Percentiles rank a stretch among this genome's conserved stretches.
These are phyloP conservation scores for Forsythia suspensa DNA, from an alignment of 257 asterid species.

Conservation along the genomic window DNA sequence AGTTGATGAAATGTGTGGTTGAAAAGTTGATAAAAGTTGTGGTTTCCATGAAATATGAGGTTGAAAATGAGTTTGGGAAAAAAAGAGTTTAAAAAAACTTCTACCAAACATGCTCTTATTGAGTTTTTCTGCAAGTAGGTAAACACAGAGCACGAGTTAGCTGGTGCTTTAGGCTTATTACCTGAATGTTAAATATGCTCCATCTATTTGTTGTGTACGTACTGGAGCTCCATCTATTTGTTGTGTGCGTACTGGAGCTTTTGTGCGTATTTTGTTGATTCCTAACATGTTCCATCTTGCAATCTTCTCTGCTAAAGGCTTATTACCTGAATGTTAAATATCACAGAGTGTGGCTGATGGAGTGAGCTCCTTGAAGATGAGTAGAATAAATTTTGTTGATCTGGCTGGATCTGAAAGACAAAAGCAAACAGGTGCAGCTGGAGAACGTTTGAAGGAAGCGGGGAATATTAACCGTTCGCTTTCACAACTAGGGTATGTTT, in stretches of 20 bases:
- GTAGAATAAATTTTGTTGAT: constrained; percentile 95
- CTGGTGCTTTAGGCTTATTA: neutral
- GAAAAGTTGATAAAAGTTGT: too few relatives aligned
- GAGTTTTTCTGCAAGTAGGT: constrained; percentile 18
- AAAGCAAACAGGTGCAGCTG: constrained; percentile 98
- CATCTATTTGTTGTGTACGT: neutral
- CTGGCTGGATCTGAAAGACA: constrained; percentile 99
- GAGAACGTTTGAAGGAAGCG: constrained; percentile 98
- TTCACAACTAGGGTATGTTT: constrained; percentile 89
- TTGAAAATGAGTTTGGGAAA: too few relatives aligned
- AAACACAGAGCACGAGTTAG: constrained; percentile 4
- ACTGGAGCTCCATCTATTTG: constrained; percentile 2
- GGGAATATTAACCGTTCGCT: constrained; percentile 98
- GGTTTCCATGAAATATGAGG: too few relatives aligned
- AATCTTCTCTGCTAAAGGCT: constrained; percentile 18
- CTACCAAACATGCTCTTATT: neutral
- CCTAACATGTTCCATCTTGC: constrained; percentile 5
- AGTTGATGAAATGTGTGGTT: too few relatives aligned
- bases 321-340: constrained; percentile 21
- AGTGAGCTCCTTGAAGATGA: constrained; percentile 68
- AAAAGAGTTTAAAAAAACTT: too few relatives aligned
- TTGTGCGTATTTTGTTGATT: constrained; percentile 5
- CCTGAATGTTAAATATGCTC: neutral
- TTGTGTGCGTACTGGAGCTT: neutral
- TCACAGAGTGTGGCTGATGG: constrained; percentile 79